A percentile compares a stretch with the other conserved stretches of the same genome.
phyloP scores from a whole-genome alignment of 805 yeast genomes.

The Scheffersomyces coipomensis region DNA sequence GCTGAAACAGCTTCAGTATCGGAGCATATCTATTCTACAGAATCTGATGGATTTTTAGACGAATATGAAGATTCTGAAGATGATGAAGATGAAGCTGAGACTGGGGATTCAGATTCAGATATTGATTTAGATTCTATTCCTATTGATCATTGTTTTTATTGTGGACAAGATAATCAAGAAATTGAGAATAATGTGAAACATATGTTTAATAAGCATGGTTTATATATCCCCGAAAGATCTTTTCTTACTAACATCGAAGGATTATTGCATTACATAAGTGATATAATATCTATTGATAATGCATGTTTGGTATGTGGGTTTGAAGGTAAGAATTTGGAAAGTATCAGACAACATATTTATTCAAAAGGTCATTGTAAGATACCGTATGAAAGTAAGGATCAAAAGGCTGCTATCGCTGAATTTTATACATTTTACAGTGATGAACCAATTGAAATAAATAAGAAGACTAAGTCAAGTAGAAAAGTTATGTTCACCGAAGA shows the following conservation, averaged over 20 bases:
- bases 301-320: conserved; percentile 47
- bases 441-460: conserved; percentile 1
- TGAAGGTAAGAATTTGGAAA: conserved; percentile 37
- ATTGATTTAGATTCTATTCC: conserved; percentile 42
- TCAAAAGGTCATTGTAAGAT: conserved; percentile 45
- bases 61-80: conserved; percentile 13
- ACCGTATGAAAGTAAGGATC: conserved; percentile 45
- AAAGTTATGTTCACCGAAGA: conserved; percentile 26
- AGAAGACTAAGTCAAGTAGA: conserved; percentile 13
- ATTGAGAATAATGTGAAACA: conserved; percentile 52
- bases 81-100: conserved; percentile 14
- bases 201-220: conserved; percentile 45
- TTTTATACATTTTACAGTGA: conserved; percentile 36
- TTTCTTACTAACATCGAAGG: conserved; percentile 37
- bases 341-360: conserved; percentile 42
- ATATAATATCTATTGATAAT: conserved; percentile 34
- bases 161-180: conserved; percentile 52
- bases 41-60: conserved; percentile 26
- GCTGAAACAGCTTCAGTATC: conserved; percentile 51
- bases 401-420: conserved; percentile 30
- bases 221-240: conserved; percentile 44
- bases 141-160: conserved; percentile 52
- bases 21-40: conserved; percentile 45
- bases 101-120: conserved; percentile 16
- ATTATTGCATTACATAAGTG: conserved; percentile 35